phyloP scores from a whole-genome alignment of 75 land plant genomes.

The Chamaecyparis obtusa region DNA sequence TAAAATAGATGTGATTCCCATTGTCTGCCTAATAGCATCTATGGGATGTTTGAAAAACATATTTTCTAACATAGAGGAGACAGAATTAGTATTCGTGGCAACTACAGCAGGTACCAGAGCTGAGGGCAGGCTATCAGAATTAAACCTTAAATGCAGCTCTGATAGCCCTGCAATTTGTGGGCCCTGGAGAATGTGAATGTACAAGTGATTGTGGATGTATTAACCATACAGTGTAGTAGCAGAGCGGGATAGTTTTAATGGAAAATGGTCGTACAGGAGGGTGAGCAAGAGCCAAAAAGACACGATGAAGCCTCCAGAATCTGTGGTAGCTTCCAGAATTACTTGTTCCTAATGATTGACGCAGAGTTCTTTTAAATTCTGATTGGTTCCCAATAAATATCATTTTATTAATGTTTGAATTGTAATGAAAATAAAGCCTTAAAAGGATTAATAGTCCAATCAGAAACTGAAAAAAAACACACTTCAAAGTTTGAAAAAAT shows the following conservation, averaged over 20 bases:
- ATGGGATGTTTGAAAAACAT: slow-evolving; percentile 50
- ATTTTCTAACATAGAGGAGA: slow-evolving; percentile 12
- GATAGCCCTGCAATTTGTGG: not conserved
- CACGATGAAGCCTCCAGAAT: not conserved
- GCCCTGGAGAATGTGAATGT: not conserved
- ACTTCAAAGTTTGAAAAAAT: no score
- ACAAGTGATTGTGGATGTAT: not conserved
- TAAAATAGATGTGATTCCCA: not conserved
- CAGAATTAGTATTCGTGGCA: not conserved
- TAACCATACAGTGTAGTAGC: not conserved
- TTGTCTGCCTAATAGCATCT: slow-evolving; percentile 39
- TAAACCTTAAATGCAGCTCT: not conserved
- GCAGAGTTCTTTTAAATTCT: no score
- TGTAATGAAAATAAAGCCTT: no score
- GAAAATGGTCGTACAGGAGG: not conserved
- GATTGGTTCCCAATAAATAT: no score
- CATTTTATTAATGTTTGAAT: no score
- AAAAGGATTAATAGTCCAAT: no score
- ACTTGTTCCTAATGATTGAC: no score
- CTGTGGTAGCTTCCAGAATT: no score
- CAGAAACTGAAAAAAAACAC: no score
- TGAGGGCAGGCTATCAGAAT: not conserved
- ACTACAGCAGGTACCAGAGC: slow-evolving; percentile 15
- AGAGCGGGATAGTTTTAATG: not conserved
- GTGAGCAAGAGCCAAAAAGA: not conserved